phyloP scores from a whole-genome alignment of 495 filamentous ascomycete species.

The Parachaetomium inaequale region DNA sequence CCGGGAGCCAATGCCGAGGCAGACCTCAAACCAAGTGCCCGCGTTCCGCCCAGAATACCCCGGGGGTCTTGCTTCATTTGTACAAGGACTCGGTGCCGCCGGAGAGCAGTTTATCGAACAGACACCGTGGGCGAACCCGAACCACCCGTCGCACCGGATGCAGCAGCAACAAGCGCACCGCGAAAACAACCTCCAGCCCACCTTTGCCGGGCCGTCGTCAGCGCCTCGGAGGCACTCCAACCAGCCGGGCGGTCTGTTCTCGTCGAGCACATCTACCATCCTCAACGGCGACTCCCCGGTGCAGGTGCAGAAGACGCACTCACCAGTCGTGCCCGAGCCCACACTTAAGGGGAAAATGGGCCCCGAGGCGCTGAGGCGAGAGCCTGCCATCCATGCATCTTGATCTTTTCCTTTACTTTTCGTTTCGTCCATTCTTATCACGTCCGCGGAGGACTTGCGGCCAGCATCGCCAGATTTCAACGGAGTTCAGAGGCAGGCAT shows the following conservation, averaged over 20 bases:
- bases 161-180: slow-evolving; percentile 40
- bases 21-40: slow-evolving; percentile 13
- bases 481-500: slow-evolving; percentile 9
- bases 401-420: slow-evolving; percentile 10
- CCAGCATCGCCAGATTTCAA: background rate
- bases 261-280: slow-evolving; percentile 25
- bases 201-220: slow-evolving; percentile 26
- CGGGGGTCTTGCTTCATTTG: slow-evolving; percentile 37
- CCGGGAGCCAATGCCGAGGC: slow-evolving; percentile 33
- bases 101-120: slow-evolving; percentile 80
- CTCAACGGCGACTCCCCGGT: slow-evolving; percentile 29
- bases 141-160: slow-evolving; percentile 67
- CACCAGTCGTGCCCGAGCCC: slow-evolving; percentile 19
- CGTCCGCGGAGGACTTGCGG: background rate
- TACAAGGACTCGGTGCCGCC: slow-evolving; percentile 53
- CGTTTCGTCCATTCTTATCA: slow-evolving; percentile 2
- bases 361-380: slow-evolving; percentile 26
- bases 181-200: slow-evolving; percentile 25
- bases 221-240: slow-evolving; percentile 34
- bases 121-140: slow-evolving; percentile 84
- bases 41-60: slow-evolving; percentile 29
- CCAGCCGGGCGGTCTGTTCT: slow-evolving; percentile 29
- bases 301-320: slow-evolving; percentile 25
- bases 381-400: slow-evolving; percentile 28
- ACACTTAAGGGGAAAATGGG: slow-evolving; percentile 24